phyloP scores from a whole-genome alignment of 164 flowering plant species.

The Tetrastigma voinierianum region DNA sequence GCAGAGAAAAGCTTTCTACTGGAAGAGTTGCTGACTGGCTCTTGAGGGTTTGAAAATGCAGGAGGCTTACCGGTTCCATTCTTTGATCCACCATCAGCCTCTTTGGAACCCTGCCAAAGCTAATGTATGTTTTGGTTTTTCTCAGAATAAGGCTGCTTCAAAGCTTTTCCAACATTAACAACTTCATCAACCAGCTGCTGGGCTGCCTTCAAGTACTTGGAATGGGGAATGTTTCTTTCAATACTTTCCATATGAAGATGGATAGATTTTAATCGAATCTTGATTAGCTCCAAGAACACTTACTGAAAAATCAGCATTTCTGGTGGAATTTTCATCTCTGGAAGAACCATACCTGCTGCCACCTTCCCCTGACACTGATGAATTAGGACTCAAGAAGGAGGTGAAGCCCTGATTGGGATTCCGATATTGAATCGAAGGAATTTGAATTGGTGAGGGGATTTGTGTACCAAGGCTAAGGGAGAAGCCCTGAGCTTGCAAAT shows the following conservation, averaged over 20 bases:
- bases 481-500: conserved; percentile 59
- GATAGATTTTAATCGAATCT: conserved; percentile 25
- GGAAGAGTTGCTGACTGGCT: conserved; percentile 24
- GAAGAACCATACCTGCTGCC: conserved; percentile 30
- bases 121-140: conserved; percentile 22
- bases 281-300: conserved; percentile 28
- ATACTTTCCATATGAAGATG: conserved; percentile 33
- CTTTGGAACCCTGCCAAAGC: conserved; percentile 19
- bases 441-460: conserved; percentile 48
- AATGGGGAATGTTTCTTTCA: conserved; percentile 44
- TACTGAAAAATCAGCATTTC: conserved; percentile 26
- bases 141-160: conserved; percentile 37
- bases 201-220: conserved; percentile 58
- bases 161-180: conserved; percentile 53
- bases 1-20: conserved; percentile 46
- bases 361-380: conserved; percentile 23
- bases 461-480: conserved; percentile 71
- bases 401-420: conserved; percentile 28
- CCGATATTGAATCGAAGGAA: conserved; percentile 31
- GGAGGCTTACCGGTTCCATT: conserved; percentile 13
- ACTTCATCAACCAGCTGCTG: conserved; percentile 65
- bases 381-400: conserved; percentile 40
- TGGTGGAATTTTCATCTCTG: conserved; percentile 29
- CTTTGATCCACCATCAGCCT: conserved; percentile 27
- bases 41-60: conserved; percentile 23